These are phyloP conservation scores for Asclepias syriaca DNA, from an alignment of 257 asterid species.

Conservation along the genomic window DNA sequence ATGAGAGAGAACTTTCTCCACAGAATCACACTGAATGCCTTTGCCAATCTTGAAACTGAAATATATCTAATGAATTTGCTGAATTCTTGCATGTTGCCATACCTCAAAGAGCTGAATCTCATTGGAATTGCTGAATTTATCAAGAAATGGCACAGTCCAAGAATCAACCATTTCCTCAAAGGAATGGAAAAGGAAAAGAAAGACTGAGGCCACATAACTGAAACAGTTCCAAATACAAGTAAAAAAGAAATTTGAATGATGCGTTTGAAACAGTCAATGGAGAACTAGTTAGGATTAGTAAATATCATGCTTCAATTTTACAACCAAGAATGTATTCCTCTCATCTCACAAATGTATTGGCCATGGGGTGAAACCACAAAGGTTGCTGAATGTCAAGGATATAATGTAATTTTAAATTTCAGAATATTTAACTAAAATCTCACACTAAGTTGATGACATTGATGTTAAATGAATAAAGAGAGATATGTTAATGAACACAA, in stretches of 20 bases:
- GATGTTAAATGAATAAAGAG: not conserved
- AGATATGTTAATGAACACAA: not conserved
- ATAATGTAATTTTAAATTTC: not conserved
- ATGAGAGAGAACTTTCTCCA: not conserved
- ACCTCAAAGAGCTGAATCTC: slow-evolving; percentile 70
- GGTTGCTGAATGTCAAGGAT: not conserved
- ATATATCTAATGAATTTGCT: slow-evolving; percentile 27
- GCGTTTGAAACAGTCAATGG: not conserved
- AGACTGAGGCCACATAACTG: not conserved
- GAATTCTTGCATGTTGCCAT: slow-evolving; percentile 35
- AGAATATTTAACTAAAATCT: not conserved
- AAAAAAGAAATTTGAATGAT: not conserved
- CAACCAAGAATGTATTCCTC: not conserved
- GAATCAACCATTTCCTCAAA: slow-evolving; percentile 78
- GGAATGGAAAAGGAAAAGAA: slow-evolving; percentile 1
- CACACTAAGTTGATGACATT: not conserved
- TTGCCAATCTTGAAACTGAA: slow-evolving; percentile 5
- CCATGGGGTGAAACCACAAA: not conserved
- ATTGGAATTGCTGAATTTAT: slow-evolving; percentile 46
- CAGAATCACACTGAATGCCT: not conserved
- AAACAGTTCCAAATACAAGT: not conserved
- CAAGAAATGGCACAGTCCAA: slow-evolving; percentile 67
- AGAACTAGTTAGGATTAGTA: not conserved
- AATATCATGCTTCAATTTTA: not conserved
- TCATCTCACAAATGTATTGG: not conserved